Evolutionary conservation across 495 filamentous ascomycete genomes (phyloP).

Genomic region (Lepidopterella palustris): DNA sequence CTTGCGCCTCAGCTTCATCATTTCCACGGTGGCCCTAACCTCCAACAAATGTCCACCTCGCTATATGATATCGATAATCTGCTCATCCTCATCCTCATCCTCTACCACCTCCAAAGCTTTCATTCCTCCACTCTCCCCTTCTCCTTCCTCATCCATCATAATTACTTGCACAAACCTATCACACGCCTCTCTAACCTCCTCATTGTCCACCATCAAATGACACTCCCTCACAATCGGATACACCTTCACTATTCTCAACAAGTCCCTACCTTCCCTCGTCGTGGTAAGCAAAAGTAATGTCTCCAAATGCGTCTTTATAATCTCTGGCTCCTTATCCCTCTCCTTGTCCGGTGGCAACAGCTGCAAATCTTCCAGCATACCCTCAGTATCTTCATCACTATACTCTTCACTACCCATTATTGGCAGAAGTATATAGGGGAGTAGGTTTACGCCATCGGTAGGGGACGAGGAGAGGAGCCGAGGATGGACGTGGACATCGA

Average conservation of each 20-base stretch:
- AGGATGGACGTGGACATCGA: conserved; percentile 63
- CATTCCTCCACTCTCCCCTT: conserved; percentile 30
- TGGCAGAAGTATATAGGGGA: conserved; percentile 79
- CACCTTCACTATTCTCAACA: conserved; percentile 66
- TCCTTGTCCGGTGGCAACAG: conserved; percentile 80
- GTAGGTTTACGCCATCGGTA: conserved; percentile 63
- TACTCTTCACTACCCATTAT: conserved; percentile 55
- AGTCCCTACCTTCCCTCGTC: conserved; percentile 64
- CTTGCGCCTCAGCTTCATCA: no score
- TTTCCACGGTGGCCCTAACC: no score
- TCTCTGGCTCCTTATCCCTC: conserved; percentile 65
- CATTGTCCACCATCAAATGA: conserved; percentile 71
- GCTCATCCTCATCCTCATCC: conserved; percentile 40
- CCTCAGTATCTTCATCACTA: conserved; percentile 60
- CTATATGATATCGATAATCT: conserved; percentile 40
- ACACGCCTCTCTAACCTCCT: conserved; percentile 74
- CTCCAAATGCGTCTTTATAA: conserved; percentile 81
- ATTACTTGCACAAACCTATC: conserved; percentile 88
- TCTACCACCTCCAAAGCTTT: conserved; percentile 31
- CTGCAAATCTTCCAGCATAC: conserved; percentile 81
- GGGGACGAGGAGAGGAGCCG: conserved; percentile 47
- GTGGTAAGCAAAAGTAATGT: conserved; percentile 77
- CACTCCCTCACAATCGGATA: conserved; percentile 86
- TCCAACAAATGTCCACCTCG: no score
- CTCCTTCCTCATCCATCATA: conserved; percentile 68